Percentiles rank a stretch among this genome's conserved stretches.
phyloP scores from a whole-genome alignment of 352 stramenopile genomes.

The Phytophthora sansomeana region DNA sequence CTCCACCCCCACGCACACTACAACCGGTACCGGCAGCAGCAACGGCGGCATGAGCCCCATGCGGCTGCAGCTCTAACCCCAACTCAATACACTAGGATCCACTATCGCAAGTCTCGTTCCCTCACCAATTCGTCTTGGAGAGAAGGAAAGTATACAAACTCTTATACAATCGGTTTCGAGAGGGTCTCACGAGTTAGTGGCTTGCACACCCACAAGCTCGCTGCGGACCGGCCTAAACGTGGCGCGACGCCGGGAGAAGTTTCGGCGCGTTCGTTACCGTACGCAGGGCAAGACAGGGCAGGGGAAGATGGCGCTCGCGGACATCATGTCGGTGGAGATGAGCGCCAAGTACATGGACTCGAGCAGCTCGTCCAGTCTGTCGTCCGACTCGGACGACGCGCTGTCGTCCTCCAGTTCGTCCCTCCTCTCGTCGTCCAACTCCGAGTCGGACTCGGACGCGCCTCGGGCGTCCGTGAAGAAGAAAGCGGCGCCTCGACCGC shows the following conservation, averaged over 20 bases:
- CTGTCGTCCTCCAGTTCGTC: slow-evolving; percentile 58
- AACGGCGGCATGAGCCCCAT: slow-evolving; percentile 24
- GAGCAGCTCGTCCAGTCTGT: slow-evolving; percentile 80
- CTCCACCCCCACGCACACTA: slow-evolving; percentile 33
- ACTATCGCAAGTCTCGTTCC: background rate
- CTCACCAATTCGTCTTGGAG: slow-evolving; percentile 5
- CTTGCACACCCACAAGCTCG: slow-evolving; percentile 41
- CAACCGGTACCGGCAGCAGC: slow-evolving; percentile 32
- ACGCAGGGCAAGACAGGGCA: background rate
- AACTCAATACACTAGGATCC: slow-evolving; percentile 4
- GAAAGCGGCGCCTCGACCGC: slow-evolving; percentile 19
- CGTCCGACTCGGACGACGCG: slow-evolving; percentile 72
- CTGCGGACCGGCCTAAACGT: slow-evolving; percentile 37
- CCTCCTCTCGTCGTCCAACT: slow-evolving; percentile 44
- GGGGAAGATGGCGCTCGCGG: slow-evolving; percentile 66
- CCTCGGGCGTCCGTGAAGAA: slow-evolving; percentile 33
- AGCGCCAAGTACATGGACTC: slow-evolving; percentile 82
- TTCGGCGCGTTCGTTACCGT: slow-evolving; percentile 28
- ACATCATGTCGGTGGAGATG: slow-evolving; percentile 81
- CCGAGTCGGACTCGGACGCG: slow-evolving; percentile 45
- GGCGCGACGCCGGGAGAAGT: slow-evolving; percentile 26
- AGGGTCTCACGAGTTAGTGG: slow-evolving; percentile 40
- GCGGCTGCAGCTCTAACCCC: slow-evolving; percentile 30
- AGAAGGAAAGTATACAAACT: slow-evolving; percentile 30
- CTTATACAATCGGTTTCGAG: slow-evolving; percentile 4